Conservation (phyloP, 2,329 filamentous ascomycete species). For the Cryphonectria carpinicola region DNA sequence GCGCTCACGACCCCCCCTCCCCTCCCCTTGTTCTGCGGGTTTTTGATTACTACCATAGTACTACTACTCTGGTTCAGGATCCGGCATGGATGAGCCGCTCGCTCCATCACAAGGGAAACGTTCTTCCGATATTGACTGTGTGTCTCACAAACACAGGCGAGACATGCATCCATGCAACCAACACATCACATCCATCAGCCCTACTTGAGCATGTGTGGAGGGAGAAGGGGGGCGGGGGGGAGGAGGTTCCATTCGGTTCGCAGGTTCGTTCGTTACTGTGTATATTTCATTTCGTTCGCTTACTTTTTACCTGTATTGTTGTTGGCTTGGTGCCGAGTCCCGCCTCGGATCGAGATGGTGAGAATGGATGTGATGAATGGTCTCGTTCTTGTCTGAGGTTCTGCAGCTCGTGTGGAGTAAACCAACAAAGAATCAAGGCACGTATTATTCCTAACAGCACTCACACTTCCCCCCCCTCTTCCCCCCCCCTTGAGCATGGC, state of each 20-base stretch:
- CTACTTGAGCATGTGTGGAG: neutral
- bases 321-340: neutral
- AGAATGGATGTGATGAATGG: neutral
- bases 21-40: neutral
- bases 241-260: too few relatives aligned
- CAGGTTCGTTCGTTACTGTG: too few relatives aligned
- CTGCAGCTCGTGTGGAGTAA: neutral
- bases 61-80: neutral
- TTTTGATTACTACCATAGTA: neutral
- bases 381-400: conserved; percentile 1
- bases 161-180: neutral
- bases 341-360: neutral
- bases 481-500: neutral
- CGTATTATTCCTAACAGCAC: neutral
- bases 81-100: neutral
- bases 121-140: neutral
- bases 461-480: neutral
- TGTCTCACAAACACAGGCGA: neutral
- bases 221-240: too few relatives aligned
- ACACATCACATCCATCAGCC: neutral
- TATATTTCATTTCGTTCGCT: neutral
- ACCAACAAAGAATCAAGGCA: neutral
- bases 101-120: neutral
- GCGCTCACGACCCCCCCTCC: too few relatives aligned
- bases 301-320: neutral